A percentile compares a stretch with the other conserved stretches of the same genome.
These are phyloP conservation scores for Baudoinia panamericana DNA, from an alignment of 495 filamentous ascomycete species.

Conservation along the genomic window DNA sequence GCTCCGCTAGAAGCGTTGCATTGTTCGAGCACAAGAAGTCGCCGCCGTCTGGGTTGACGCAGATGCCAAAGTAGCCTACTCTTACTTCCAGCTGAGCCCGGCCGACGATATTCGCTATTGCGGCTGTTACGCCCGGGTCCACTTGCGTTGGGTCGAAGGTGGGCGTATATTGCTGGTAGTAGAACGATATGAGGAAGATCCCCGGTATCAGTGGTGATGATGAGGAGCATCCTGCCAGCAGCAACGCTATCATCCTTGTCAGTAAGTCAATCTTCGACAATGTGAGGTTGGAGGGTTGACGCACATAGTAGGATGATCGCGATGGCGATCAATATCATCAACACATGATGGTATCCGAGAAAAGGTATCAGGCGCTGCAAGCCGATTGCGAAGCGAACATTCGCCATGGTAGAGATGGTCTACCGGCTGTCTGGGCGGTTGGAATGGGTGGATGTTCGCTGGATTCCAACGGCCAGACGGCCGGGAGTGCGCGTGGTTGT, in stretches of 20 bases:
- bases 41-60: constrained; percentile 59
- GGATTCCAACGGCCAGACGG: constrained; percentile 13
- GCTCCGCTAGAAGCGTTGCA: constrained; percentile 56
- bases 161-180: constrained; percentile 54
- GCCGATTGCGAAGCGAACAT: constrained; percentile 31
- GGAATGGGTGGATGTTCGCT: not conserved
- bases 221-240: constrained; percentile 68
- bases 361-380: constrained; percentile 61
- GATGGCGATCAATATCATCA: constrained; percentile 93
- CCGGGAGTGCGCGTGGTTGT: constrained; percentile 14
- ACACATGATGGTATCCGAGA: constrained; percentile 94
- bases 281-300: constrained; percentile 26
- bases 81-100: constrained; percentile 51
- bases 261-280: constrained; percentile 13
- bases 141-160: constrained; percentile 65
- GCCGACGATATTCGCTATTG: constrained; percentile 63
- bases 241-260: constrained; percentile 45
- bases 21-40: constrained; percentile 66
- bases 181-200: constrained; percentile 69
- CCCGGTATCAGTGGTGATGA: constrained; percentile 61
- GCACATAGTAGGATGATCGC: constrained; percentile 90
- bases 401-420: constrained; percentile 27
- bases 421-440: constrained; percentile 11
- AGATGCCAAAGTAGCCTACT: constrained; percentile 67
- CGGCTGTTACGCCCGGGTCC: constrained; percentile 63